Evolutionary conservation across 495 filamentous ascomycete genomes (phyloP).

Genomic region (Aspergillus ostianus): DNA sequence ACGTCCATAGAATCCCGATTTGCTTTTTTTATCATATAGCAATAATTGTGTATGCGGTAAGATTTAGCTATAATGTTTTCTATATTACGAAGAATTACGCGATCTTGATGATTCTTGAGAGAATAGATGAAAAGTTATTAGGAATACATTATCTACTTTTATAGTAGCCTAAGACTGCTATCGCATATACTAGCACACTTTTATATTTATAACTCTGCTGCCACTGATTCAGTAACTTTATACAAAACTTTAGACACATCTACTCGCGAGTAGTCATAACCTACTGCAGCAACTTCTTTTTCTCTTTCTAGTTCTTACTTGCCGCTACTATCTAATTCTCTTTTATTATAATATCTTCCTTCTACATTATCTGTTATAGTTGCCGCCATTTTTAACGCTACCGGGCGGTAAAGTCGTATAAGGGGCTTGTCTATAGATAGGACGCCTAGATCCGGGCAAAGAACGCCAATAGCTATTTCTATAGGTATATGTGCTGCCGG

Average conservation of each 20-base stretch:
- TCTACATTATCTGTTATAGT: too few relatives aligned
- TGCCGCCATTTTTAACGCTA: too few relatives aligned
- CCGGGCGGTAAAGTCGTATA: too few relatives aligned
- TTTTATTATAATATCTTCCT: too few relatives aligned
- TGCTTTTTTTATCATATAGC: background rate
- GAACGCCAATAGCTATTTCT: too few relatives aligned
- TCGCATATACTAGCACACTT: constrained; percentile 11
- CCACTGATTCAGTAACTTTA: constrained; percentile 17
- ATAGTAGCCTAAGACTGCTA: constrained; percentile 5
- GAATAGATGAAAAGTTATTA: constrained; percentile 7
- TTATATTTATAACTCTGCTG: constrained; percentile 5
- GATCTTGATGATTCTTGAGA: constrained; percentile 14
- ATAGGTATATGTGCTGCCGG: too few relatives aligned
- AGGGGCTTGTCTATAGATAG: too few relatives aligned
- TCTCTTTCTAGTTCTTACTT: too few relatives aligned
- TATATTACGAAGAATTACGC: constrained; percentile 14
- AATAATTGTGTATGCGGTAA: background rate
- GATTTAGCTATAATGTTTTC: constrained; percentile 12
- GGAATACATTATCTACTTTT: background rate
- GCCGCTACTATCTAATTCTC: too few relatives aligned
- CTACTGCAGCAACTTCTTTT: too few relatives aligned
- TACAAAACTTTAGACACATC: constrained; percentile 20
- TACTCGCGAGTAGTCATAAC: too few relatives aligned
- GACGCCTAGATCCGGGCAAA: too few relatives aligned
- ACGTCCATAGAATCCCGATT: background rate